Conservation (phyloP, 2,329 filamentous ascomycete genomes). For the Alternaria brassicae region DNA sequence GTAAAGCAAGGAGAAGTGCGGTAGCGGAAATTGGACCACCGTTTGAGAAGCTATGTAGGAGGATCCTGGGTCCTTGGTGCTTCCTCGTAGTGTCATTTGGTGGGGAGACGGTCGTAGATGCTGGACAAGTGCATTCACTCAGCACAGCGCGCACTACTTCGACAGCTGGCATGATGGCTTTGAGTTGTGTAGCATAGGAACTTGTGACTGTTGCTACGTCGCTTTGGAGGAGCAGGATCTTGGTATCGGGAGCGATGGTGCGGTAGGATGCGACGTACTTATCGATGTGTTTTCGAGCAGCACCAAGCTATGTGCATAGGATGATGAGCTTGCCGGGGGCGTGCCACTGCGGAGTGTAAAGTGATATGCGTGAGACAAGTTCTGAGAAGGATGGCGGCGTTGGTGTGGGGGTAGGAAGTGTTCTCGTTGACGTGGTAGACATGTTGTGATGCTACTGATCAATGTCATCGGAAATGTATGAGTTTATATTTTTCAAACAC, state of each 20-base stretch:
- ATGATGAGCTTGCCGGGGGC: constrained; percentile 20
- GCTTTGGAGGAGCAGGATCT: constrained; percentile 25
- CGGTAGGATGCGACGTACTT: constrained; percentile 25
- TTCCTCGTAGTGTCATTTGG: neutral
- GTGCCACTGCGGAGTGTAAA: constrained; percentile 8
- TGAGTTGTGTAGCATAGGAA: constrained; percentile 9
- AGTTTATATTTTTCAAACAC: neutral
- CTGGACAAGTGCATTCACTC: constrained; percentile 4
- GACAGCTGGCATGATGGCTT: constrained; percentile 21
- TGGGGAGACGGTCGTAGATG: neutral
- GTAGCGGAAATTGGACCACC: constrained; percentile 18
- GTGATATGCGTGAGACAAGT: constrained; percentile 9
- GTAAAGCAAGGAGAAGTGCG: constrained; percentile 9
- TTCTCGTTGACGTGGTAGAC: neutral
- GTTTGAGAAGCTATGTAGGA: constrained; percentile 26
- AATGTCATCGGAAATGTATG: no score
- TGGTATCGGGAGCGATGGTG: constrained; percentile 12
- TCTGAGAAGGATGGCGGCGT: neutral
- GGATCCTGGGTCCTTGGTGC: constrained; percentile 7
- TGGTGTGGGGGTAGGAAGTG: neutral
- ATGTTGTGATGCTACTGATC: no score
- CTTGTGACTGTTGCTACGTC: constrained; percentile 14
- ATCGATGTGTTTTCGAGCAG: constrained; percentile 22
- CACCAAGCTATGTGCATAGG: constrained; percentile 29
- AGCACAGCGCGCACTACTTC: constrained; percentile 8